Base-by-base conservation (phyloP, 2,329 filamentous ascomycete genomes). In the Aspergillus phoenicis region DNA sequence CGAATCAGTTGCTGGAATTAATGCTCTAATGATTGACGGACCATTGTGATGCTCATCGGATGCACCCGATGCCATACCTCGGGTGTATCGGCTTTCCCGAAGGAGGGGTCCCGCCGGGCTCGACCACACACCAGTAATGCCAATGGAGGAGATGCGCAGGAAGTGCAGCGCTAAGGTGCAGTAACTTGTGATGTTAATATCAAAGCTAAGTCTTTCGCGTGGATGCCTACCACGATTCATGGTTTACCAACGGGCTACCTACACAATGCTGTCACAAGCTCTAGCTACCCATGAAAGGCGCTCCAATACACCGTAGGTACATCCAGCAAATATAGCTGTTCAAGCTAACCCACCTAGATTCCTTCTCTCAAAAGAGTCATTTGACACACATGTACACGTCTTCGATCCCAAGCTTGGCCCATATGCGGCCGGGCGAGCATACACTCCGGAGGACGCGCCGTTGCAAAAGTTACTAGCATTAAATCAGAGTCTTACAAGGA, bases 331-430 rank as follows among this genome's bases (percentile, higher is more conserved):
- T 10, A 20, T 8, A 20, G n/a, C 33, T 13, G 24, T 26, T 57
- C 8, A 3, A 5, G 5, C 24, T 26, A n/a, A 8, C 24, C 8
- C 8, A n/a, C 24, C 13, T 8, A 57, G 43, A 7, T 57, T 10
- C 8, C 28, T 38, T 11, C 30, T 51, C 15, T 41, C 55, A 17
- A 30, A 2, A 5, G 39, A 36, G 8, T 22, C 55, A 15, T 47
- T 57, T 30, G 55, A 57, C 8, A 57, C 43, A 3, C 55, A 57
- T 30, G 55, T 57, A 5, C 55, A 57, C 8, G 55, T 57, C 3
- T 57, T 57, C 15, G 43, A 57, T 36, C 55, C 43, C 17, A 49
- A 45, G 43, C 47, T 57, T 26, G 55, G 55, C 7, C 43, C 41
- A 20, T 49, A 57, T 38, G 55, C 55, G 7, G 11, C 28, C 8